Conservation (phyloP, 495 filamentous ascomycete species). For the Podospora sp. region DNA sequence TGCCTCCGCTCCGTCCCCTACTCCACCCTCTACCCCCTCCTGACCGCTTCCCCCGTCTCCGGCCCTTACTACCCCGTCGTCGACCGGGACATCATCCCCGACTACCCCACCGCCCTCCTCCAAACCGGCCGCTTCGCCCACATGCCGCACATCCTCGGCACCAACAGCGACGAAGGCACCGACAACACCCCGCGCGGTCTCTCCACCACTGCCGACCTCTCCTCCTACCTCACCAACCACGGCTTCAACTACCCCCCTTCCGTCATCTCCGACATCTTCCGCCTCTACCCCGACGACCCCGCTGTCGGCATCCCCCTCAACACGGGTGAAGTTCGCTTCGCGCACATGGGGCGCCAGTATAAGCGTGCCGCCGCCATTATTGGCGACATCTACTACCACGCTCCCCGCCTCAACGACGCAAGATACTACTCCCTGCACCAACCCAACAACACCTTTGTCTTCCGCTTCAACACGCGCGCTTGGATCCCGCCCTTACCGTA, state of each 20-base stretch:
- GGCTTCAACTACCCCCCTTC: slow-evolving; percentile 32
- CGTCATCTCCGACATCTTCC: slow-evolving; percentile 40
- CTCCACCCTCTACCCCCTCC: slow-evolving; percentile 31
- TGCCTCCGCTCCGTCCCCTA: slow-evolving; percentile 47
- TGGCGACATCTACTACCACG: slow-evolving; percentile 42
- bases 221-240: slow-evolving; percentile 31
- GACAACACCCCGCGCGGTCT: slow-evolving; percentile 51
- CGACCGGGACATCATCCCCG: slow-evolving; percentile 54
- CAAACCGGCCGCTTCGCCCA: slow-evolving; percentile 50
- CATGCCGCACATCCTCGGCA: slow-evolving; percentile 61
- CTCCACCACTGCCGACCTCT: slow-evolving; percentile 50
- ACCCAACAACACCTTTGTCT: slow-evolving; percentile 31
- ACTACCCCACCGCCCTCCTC: slow-evolving; percentile 35
- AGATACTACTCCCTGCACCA: slow-evolving; percentile 27
- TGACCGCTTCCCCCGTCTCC: slow-evolving; percentile 25
- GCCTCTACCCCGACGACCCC: slow-evolving; percentile 41
- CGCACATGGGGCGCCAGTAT: slow-evolving; percentile 36
- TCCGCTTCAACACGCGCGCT: slow-evolving; percentile 40
- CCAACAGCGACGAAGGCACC: slow-evolving; percentile 65
- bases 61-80: slow-evolving; percentile 48
- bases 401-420: slow-evolving; percentile 35
- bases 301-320: slow-evolving; percentile 36
- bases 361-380: slow-evolving; percentile 40
- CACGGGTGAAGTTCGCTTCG: slow-evolving; percentile 35
- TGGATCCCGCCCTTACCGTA: slow-evolving; percentile 21